Conservation (phyloP, 2,329 filamentous ascomycete species). For the Fusarium drepaniforme region DNA sequence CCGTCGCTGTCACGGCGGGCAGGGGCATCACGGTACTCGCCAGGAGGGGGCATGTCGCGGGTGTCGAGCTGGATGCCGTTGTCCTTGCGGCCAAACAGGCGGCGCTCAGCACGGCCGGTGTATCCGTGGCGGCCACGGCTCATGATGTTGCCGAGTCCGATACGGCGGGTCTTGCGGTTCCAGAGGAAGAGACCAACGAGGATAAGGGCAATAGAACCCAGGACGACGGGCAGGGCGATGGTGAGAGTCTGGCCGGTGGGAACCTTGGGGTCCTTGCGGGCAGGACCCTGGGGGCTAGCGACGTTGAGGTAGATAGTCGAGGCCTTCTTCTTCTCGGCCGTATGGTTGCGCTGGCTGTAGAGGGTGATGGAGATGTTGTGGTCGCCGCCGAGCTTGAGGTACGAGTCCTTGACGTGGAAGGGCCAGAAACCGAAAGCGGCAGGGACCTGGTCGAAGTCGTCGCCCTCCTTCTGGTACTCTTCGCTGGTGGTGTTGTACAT, state of each 20-base stretch:
- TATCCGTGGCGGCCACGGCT: constrained; percentile 59
- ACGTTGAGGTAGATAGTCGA: constrained; percentile 56
- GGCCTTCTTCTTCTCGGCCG: constrained; percentile 54
- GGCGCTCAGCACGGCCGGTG: constrained; percentile 54
- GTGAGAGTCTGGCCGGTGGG: constrained; percentile 57
- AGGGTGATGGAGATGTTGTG: constrained; percentile 65
- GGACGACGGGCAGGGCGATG: constrained; percentile 65
- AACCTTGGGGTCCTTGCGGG: constrained; percentile 49
- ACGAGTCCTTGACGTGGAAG: constrained; percentile 54
- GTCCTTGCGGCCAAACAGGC: constrained; percentile 51
- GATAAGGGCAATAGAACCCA: constrained; percentile 61
- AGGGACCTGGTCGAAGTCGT: constrained; percentile 49
- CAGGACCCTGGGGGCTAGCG: constrained; percentile 49
- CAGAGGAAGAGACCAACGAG: constrained; percentile 68
- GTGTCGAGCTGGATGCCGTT: constrained; percentile 61
- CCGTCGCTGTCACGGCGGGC: constrained; percentile 59
- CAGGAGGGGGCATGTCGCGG: constrained; percentile 32
- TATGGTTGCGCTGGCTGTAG: constrained; percentile 51
- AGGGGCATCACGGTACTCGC: constrained; percentile 53
- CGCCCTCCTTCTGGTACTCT: constrained; percentile 53
- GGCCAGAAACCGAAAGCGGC: constrained; percentile 62
- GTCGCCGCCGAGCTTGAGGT: constrained; percentile 50
- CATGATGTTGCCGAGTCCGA: constrained; percentile 66
- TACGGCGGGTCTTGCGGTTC: constrained; percentile 63
- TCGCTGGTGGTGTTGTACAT: constrained; percentile 53